Percentiles rank a stretch among this genome's conserved stretches.
phyloP scores from a whole-genome alignment of 441 rosid species.

The Erodium trifolium region DNA sequence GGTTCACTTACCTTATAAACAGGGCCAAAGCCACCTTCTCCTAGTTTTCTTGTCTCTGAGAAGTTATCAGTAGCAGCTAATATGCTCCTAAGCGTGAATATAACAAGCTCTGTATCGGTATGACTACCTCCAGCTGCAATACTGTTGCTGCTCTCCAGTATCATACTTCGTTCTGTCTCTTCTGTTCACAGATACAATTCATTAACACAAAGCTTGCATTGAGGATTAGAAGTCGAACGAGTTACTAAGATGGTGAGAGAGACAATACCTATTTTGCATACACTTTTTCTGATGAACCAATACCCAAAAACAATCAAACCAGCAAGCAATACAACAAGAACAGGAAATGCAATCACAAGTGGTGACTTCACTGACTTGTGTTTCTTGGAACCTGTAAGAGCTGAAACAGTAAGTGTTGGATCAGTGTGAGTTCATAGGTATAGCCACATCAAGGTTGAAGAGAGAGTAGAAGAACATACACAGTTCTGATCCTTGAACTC shows the following conservation, averaged over 20 bases:
- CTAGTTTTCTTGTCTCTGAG: slow-evolving; percentile 60
- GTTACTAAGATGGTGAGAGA: background rate
- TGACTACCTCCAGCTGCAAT: slow-evolving; percentile 38
- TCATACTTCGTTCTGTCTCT: slow-evolving; percentile 27
- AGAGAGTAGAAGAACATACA: background rate
- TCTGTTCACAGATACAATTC: background rate
- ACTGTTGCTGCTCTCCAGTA: slow-evolving; percentile 19
- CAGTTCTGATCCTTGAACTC: background rate
- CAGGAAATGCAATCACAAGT: background rate
- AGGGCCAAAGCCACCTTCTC: slow-evolving; percentile 82
- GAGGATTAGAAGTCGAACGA: background rate
- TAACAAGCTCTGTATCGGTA: slow-evolving; percentile 49
- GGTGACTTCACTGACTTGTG: background rate
- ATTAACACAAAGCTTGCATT: background rate
- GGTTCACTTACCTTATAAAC: slow-evolving; percentile 53
- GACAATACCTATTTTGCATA: background rate
- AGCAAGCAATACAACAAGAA: background rate
- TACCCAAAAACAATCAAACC: background rate
- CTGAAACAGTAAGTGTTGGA: background rate
- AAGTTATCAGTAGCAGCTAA: slow-evolving; percentile 59
- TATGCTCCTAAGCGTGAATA: slow-evolving; percentile 39
- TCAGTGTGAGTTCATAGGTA: background rate
- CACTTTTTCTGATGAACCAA: background rate
- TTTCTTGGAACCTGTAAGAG: background rate
- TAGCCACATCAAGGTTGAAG: background rate